Evolutionary conservation across 495 filamentous ascomycete genomes (phyloP).

Genomic region (Aspergillus nanangensis): DNA sequence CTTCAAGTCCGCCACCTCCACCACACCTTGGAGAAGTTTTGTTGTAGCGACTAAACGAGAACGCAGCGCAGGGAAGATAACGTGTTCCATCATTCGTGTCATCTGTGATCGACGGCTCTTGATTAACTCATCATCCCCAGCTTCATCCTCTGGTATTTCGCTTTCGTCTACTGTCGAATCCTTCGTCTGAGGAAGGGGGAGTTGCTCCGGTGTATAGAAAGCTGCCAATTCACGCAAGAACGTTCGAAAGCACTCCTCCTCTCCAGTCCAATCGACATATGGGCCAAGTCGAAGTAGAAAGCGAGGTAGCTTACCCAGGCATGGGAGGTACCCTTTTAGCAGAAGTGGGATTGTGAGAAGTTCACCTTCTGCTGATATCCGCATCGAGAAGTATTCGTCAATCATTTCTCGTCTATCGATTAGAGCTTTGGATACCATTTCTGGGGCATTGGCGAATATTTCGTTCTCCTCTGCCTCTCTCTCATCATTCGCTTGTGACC

Average conservation of each 20-base stretch:
- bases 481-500: slow-evolving; percentile 3
- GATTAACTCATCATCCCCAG: slow-evolving; percentile 46
- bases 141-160: slow-evolving; percentile 9
- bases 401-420: slow-evolving; percentile 81
- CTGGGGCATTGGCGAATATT: slow-evolving; percentile 62
- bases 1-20: slow-evolving; percentile 92
- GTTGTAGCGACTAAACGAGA: slow-evolving; percentile 80
- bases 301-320: slow-evolving; percentile 77
- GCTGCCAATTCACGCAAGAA: slow-evolving; percentile 85
- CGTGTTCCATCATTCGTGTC: slow-evolving; percentile 67
- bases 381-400: slow-evolving; percentile 83
- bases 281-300: slow-evolving; percentile 90
- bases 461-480: slow-evolving; percentile 48
- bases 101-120: slow-evolving; percentile 60
- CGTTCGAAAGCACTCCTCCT: slow-evolving; percentile 80
- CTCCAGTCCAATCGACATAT: slow-evolving; percentile 78
- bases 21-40: slow-evolving; percentile 67
- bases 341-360: slow-evolving; percentile 77
- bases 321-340: slow-evolving; percentile 82
- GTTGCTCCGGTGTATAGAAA: slow-evolving; percentile 85
- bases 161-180: slow-evolving; percentile 1
- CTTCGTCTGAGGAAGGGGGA: slow-evolving; percentile 48
- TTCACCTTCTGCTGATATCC: slow-evolving; percentile 74
- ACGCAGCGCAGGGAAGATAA: slow-evolving; percentile 85
- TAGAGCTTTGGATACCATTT: slow-evolving; percentile 56